Percentiles rank a stretch among this genome's conserved stretches.
phyloP scores from a whole-genome alignment of 2,329 filamentous ascomycete genomes.

The Phaeophleospora eucalypticola region DNA sequence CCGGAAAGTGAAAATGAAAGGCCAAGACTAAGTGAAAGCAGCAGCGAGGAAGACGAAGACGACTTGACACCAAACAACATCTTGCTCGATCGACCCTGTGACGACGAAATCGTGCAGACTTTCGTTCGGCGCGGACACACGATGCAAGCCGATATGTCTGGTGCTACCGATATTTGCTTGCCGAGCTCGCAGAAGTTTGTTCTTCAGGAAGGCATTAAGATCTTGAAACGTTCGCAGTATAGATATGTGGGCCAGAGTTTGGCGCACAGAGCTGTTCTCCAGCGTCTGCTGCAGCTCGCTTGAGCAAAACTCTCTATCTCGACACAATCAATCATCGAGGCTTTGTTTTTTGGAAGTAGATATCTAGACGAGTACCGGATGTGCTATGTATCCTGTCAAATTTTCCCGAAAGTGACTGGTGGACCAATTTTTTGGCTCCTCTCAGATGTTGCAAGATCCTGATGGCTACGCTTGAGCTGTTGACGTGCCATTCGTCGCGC shows the following conservation, averaged over 20 bases:
- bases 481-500: too few relatives aligned
- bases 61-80: constrained; percentile 17
- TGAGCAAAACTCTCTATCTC: too few relatives aligned
- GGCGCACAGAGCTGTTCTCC: background rate
- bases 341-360: too few relatives aligned
- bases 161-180: constrained; percentile 17
- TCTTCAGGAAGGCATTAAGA: constrained; percentile 18
- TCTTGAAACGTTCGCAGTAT: constrained; percentile 14
- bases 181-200: constrained; percentile 9
- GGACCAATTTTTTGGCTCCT: too few relatives aligned
- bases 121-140: constrained; percentile 17
- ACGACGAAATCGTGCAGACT: constrained; percentile 22
- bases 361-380: too few relatives aligned
- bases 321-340: too few relatives aligned
- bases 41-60: constrained; percentile 11
- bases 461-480: too few relatives aligned
- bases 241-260: background rate
- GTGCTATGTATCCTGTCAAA: too few relatives aligned
- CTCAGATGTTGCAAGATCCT: too few relatives aligned
- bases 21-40: background rate
- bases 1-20: constrained; percentile 1
- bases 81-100: constrained; percentile 20
- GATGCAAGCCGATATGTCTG: constrained; percentile 20
- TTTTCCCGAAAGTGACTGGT: too few relatives aligned
- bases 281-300: too few relatives aligned